Evolutionary conservation across 768 basidiomycete genomes (phyloP).

Genomic region (Tricholoma bakamatsutake): DNA sequence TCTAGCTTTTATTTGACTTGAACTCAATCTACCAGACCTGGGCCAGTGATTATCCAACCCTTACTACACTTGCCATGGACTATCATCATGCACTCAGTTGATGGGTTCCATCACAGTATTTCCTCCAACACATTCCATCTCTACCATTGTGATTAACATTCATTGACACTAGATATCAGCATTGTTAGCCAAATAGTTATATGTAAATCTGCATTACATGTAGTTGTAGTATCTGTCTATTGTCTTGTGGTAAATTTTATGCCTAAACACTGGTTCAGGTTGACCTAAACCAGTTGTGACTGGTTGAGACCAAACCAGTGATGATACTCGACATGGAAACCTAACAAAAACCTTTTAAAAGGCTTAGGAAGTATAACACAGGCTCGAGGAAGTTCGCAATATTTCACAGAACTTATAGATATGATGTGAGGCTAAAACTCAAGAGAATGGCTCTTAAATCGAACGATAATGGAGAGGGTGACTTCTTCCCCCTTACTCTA

Average conservation of each 20-base stretch:
- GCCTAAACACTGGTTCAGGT: not conserved
- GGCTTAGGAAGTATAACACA: too few relatives aligned
- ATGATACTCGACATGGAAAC: too few relatives aligned
- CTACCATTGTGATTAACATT: not conserved
- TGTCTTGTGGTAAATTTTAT: not conserved
- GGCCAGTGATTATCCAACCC: not conserved
- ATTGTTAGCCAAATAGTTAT: not conserved
- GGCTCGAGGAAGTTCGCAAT: too few relatives aligned
- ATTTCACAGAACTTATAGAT: too few relatives aligned
- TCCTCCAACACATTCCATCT: not conserved
- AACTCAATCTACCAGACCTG: not conserved
- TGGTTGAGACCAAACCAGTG: not conserved
- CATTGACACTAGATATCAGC: not conserved
- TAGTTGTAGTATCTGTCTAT: not conserved
- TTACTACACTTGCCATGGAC: not conserved
- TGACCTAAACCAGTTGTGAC: not conserved
- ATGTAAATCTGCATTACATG: not conserved
- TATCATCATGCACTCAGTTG: not conserved
- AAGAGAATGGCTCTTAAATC: too few relatives aligned
- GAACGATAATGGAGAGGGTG: too few relatives aligned
- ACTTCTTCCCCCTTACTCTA: too few relatives aligned
- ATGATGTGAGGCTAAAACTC: too few relatives aligned
- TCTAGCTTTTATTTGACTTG: not conserved
- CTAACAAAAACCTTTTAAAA: too few relatives aligned
- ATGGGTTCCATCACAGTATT: not conserved